These are phyloP conservation scores for Entomortierella beljakovae DNA, from an alignment of 192 early-diverging fungal genomes.

Conservation along the genomic window DNA sequence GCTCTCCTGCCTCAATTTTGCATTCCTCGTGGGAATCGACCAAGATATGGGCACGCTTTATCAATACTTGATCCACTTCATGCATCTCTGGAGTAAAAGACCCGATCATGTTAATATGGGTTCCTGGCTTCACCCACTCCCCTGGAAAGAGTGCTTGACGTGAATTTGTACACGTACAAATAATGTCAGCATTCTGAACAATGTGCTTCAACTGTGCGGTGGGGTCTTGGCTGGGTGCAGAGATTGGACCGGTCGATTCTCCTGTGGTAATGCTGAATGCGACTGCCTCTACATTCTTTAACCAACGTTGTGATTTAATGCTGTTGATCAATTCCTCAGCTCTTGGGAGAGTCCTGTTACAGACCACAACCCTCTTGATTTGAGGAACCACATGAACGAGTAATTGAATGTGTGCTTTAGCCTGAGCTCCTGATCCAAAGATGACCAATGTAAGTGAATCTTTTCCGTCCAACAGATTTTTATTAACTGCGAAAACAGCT, in stretches of 20 bases:
- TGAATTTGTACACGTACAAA: slow-evolving; percentile 67
- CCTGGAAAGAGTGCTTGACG: slow-evolving; percentile 55
- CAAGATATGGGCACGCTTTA: slow-evolving; percentile 43
- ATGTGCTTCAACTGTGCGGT: slow-evolving; percentile 27
- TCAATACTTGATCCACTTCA: slow-evolving; percentile 58
- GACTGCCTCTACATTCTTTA: slow-evolving; percentile 8
- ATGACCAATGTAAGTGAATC: slow-evolving; percentile 48
- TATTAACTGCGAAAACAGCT: slow-evolving; percentile 31
- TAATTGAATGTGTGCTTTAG: slow-evolving; percentile 61
- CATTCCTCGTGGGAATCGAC: slow-evolving; percentile 58
- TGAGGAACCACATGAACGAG: slow-evolving; percentile 55
- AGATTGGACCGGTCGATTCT: slow-evolving; percentile 11
- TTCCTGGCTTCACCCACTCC: slow-evolving; percentile 51
- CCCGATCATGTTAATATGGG: slow-evolving; percentile 64
- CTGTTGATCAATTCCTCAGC: slow-evolving; percentile 35
- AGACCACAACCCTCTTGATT: slow-evolving; percentile 54
- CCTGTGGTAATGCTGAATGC: slow-evolving; percentile 49
- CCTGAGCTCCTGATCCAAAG: slow-evolving; percentile 66
- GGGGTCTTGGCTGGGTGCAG: background rate
- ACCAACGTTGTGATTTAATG: slow-evolving; percentile 12
- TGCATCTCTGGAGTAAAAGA: slow-evolving; percentile 63
- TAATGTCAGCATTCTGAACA: slow-evolving; percentile 57
- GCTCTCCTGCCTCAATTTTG: slow-evolving; percentile 61
- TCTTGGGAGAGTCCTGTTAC: slow-evolving; percentile 57
- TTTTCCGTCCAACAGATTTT: background rate